phyloP scores from a whole-genome alignment of 257 asterid genomes.

The Solanum appendiculatum region DNA sequence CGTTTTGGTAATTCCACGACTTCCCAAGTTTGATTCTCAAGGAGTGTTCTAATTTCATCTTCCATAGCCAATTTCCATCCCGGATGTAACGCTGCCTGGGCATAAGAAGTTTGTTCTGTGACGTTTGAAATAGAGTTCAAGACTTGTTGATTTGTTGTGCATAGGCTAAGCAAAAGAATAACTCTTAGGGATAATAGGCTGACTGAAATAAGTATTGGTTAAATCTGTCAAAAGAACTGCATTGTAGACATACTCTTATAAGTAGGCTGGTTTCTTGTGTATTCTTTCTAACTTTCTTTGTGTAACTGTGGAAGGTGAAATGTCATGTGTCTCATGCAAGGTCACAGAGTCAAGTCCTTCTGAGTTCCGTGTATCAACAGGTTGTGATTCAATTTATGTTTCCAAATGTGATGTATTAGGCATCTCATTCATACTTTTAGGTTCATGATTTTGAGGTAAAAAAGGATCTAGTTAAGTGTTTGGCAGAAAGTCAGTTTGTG shows the following conservation, averaged over 20 bases:
- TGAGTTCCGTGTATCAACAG: not conserved
- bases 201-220: not conserved
- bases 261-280: not conserved
- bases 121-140: not conserved
- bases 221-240: not conserved
- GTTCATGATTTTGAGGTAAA: not conserved
- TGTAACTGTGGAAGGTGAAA: not conserved
- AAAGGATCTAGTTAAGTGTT: no score
- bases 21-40: not conserved
- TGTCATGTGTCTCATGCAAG: not conserved
- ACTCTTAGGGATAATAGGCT: not conserved
- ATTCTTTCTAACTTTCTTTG: not conserved
- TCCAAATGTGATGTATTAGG: not conserved
- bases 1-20: not conserved
- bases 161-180: not conserved
- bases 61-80: not conserved
- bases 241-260: not conserved
- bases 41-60: not conserved
- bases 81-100: not conserved
- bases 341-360: not conserved
- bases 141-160: not conserved
- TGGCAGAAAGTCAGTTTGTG: not conserved
- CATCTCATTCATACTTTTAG: no score
- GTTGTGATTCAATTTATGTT: not conserved
- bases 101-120: not conserved